Evolutionary conservation across 140 eudicot genomes (phyloP).

Genomic region (Ambrosia hybrid): DNA sequence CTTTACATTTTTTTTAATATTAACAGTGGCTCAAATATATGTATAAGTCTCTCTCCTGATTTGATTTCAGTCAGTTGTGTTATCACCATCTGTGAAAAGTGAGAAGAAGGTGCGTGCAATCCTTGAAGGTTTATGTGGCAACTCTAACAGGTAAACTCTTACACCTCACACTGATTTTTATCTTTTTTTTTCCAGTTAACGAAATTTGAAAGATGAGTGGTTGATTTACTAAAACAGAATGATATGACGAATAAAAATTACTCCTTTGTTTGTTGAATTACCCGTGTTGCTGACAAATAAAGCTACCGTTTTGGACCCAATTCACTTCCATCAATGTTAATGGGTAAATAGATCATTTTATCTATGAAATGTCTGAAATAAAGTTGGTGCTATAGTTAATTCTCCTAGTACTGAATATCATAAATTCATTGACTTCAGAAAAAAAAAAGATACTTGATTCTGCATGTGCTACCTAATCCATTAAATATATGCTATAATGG

Average conservation of each 20-base stretch:
- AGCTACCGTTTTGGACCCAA: slow-evolving; percentile 6
- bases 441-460: slow-evolving; percentile 8
- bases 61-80: slow-evolving; percentile 78
- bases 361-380: not conserved
- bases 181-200: not conserved
- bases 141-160: slow-evolving; percentile 70
- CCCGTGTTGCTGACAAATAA: slow-evolving; percentile 3
- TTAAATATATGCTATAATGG: slow-evolving; percentile 18
- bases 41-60: slow-evolving; percentile 20
- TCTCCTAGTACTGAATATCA: not conserved
- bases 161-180: slow-evolving; percentile 7
- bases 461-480: slow-evolving; percentile 20
- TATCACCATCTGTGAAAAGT: slow-evolving; percentile 82
- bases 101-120: slow-evolving; percentile 98
- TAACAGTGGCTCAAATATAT: not conserved
- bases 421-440: not conserved
- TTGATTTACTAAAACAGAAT: not conserved
- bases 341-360: slow-evolving; percentile 10
- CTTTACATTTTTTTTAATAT: not conserved
- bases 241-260: too few relatives aligned
- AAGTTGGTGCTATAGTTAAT: not conserved
- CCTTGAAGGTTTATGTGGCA: slow-evolving; percentile 65
- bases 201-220: not conserved
- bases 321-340: slow-evolving; percentile 1
- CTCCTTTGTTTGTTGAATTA: slow-evolving; percentile 2